phyloP scores from a whole-genome alignment of 2,329 filamentous ascomycete species.

The Talaromyces amestolkiae region DNA sequence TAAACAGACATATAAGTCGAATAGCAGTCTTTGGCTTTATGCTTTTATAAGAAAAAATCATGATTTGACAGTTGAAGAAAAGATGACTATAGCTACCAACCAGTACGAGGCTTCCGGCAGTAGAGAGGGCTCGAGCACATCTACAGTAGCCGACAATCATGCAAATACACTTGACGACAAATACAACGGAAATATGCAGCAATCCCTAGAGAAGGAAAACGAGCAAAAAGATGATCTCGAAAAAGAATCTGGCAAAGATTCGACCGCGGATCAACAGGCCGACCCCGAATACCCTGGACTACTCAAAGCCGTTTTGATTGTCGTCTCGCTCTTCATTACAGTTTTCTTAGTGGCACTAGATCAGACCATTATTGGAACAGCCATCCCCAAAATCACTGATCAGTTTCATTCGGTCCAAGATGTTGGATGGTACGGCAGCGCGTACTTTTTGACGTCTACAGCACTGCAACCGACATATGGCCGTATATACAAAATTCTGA shows the following conservation, averaged over 20 bases:
- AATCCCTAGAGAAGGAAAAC: background rate
- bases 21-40: background rate
- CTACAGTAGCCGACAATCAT: background rate
- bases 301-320: conserved; percentile 34
- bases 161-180: background rate
- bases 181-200: background rate
- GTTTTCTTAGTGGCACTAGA: conserved; percentile 43
- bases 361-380: conserved; percentile 47
- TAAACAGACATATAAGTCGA: background rate
- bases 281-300: conserved; percentile 31
- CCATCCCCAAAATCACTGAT: conserved; percentile 49
- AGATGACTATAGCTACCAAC: background rate
- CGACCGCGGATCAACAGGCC: background rate
- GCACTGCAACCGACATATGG: conserved; percentile 45
- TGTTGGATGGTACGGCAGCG: conserved; percentile 39
- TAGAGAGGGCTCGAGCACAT: background rate
- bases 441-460: conserved; percentile 39
- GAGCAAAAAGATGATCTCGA: background rate
- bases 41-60: background rate
- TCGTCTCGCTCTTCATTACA: conserved; percentile 35
- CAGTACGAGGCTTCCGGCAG: background rate
- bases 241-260: background rate
- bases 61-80: background rate
- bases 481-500: conserved; percentile 37
- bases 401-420: conserved; percentile 48